Evolutionary conservation across 164 flowering plant genomes (phyloP).

Genomic region (Macadamia integrifolia): DNA sequence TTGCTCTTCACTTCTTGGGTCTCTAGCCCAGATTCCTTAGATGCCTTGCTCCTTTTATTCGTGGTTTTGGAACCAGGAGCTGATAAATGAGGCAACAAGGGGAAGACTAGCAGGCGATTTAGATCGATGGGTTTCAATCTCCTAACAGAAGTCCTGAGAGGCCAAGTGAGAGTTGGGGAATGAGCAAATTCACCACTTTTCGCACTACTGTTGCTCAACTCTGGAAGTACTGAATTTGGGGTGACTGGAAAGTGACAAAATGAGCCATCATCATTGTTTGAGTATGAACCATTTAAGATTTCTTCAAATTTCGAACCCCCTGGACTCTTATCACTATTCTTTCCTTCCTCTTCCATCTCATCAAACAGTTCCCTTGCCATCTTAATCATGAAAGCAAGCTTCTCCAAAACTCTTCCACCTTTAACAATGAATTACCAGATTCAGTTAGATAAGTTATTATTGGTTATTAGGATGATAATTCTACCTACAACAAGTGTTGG

Average conservation of each 20-base stretch:
- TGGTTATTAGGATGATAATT: background rate
- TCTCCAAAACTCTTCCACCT: conserved; percentile 39
- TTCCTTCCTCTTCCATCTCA: conserved; percentile 52
- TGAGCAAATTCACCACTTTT: conserved; percentile 20
- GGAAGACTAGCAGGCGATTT: conserved; percentile 39
- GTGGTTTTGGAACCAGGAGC: conserved; percentile 12
- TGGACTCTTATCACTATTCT: conserved; percentile 11
- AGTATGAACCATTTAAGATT: conserved; percentile 20
- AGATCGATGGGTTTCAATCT: conserved; percentile 61
- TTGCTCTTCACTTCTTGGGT: conserved; percentile 13
- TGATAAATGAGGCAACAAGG: conserved; percentile 32
- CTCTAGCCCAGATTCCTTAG: conserved; percentile 8
- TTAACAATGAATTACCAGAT: conserved; percentile 6
- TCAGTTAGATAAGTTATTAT: background rate
- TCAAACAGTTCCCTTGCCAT: conserved; percentile 50
- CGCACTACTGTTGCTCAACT: conserved; percentile 7
- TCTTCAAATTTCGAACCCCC: conserved; percentile 4
- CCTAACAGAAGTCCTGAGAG: conserved; percentile 51
- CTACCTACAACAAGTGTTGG: background rate
- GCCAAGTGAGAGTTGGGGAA: conserved; percentile 40
- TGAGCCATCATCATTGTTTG: conserved; percentile 24
- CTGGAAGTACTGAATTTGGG: conserved; percentile 74
- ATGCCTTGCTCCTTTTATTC: conserved; percentile 7
- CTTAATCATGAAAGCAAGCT: conserved; percentile 45
- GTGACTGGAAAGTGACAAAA: conserved; percentile 48